Conservation (phyloP, 495 filamentous ascomycete genomes). For the Penicillium flavigenum region DNA sequence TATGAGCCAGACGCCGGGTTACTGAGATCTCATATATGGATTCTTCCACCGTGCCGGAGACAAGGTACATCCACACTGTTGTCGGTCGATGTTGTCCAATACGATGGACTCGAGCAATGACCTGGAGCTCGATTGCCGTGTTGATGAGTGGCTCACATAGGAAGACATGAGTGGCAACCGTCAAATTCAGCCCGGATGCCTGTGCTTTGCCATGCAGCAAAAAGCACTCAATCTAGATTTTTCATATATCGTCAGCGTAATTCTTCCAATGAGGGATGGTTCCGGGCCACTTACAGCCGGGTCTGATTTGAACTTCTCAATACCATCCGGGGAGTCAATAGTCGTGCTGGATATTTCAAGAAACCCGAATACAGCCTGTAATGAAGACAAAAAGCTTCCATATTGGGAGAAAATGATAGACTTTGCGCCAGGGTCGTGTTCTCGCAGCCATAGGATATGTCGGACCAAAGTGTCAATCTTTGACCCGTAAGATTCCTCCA, state of each 20-base stretch:
- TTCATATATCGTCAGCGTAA: slow-evolving; percentile 1
- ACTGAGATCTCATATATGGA: slow-evolving; percentile 86
- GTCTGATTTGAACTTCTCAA: slow-evolving; percentile 72
- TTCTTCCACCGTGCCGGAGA: slow-evolving; percentile 85
- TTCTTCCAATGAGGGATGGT: not conserved
- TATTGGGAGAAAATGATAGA: slow-evolving; percentile 91
- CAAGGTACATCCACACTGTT: slow-evolving; percentile 92
- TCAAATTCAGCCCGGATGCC: slow-evolving; percentile 81
- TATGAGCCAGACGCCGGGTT: slow-evolving; percentile 70
- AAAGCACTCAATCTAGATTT: slow-evolving; percentile 68
- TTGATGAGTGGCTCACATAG: slow-evolving; percentile 92
- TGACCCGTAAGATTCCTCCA: slow-evolving; percentile 74
- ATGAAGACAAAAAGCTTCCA: slow-evolving; percentile 72
- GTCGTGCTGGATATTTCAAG: slow-evolving; percentile 70
- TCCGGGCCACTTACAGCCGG: slow-evolving; percentile 47
- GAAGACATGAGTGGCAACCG: slow-evolving; percentile 92
- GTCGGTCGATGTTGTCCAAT: slow-evolving; percentile 88
- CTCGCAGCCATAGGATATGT: slow-evolving; percentile 81
- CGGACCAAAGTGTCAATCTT: slow-evolving; percentile 83
- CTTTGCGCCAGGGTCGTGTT: slow-evolving; percentile 83
- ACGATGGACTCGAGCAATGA: slow-evolving; percentile 88
- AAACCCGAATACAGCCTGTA: slow-evolving; percentile 60
- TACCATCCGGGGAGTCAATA: slow-evolving; percentile 62
- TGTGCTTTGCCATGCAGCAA: slow-evolving; percentile 85
- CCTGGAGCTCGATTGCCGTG: slow-evolving; percentile 88